Percentiles rank a stretch among this genome's conserved stretches.
These are phyloP conservation scores for Metschnikowia anglica DNA, from an alignment of 805 yeast genomes.

Conservation along the genomic window DNA sequence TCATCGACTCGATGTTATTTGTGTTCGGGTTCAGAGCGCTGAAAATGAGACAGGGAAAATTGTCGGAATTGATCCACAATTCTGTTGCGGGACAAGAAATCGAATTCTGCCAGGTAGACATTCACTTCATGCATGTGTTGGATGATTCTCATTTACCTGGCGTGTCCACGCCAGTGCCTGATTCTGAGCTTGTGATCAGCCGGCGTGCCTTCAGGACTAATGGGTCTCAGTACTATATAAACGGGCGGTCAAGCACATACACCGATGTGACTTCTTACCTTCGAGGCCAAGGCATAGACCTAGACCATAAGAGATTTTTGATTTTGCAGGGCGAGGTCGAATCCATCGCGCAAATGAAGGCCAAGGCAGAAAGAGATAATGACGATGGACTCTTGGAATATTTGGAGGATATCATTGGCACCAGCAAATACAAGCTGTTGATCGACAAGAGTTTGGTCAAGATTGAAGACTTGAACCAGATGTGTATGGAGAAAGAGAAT, in stretches of 20 bases:
- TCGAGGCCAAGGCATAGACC: slow-evolving; percentile 82
- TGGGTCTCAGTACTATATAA: slow-evolving; percentile 73
- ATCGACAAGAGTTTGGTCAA: slow-evolving; percentile 63
- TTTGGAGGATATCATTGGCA: slow-evolving; percentile 95
- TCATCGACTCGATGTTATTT: slow-evolving; percentile 91
- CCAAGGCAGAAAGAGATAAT: slow-evolving; percentile 87
- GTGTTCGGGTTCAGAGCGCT: slow-evolving; percentile 96
- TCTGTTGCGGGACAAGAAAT: slow-evolving; percentile 64
- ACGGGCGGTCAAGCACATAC: slow-evolving; percentile 67
- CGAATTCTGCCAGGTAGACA: slow-evolving; percentile 83
- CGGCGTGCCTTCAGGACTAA: slow-evolving; percentile 79
- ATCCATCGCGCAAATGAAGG: slow-evolving; percentile 97
- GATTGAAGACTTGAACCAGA: slow-evolving; percentile 75
- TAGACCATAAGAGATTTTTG: slow-evolving; percentile 91
- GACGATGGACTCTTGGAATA: slow-evolving; percentile 95
- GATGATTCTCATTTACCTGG: slow-evolving; percentile 49
- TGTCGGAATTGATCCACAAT: slow-evolving; percentile 90
- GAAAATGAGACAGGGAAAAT: slow-evolving; percentile 93
- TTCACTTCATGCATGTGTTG: slow-evolving; percentile 74
- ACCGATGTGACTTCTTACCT: slow-evolving; percentile 74
- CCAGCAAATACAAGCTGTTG: slow-evolving; percentile 73
- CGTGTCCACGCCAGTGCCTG: slow-evolving; percentile 43
- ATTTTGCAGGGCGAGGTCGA: slow-evolving; percentile 98
- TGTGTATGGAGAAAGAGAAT: slow-evolving; percentile 76
- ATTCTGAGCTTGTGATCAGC: slow-evolving; percentile 65